Base-by-base conservation (phyloP, 257 asterid species). In the Solanum acaule region DNA sequence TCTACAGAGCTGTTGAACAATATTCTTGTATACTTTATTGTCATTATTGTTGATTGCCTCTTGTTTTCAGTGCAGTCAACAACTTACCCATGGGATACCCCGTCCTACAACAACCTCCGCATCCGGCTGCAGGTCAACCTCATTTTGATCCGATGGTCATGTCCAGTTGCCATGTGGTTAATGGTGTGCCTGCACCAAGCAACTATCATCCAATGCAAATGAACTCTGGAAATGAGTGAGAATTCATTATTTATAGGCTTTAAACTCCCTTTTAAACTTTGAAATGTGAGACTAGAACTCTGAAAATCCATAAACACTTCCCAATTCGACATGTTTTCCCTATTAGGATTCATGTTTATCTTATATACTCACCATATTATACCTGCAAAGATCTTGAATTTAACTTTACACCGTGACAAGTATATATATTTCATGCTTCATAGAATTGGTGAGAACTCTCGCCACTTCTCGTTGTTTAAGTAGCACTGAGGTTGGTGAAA, bases 41-140 rank as follows among this genome's bases (percentile, higher is more conserved):
- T 89, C 91, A 84, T 81, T 91, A 75, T 88, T 94, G 89, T 91
- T 93, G 89, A 91, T 76, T 70, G 92, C 87, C 89, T 44, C 91
- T 90, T 93, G 89, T 91, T 92, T 89, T 92, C 94, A 90, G 94
- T 93, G 96, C 99, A 97, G 99, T 91, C 94, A 94, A 93, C 94
- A 97, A 93, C 92, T 93, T 97, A 89, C 98, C 98, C 25, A 93
- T 94, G 93, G 99, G 99, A 88, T 97, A 95, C 92, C 99, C 99
- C 52, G 92, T 95, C 90, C 90, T 95, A 77, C 98, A 89, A 34
- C 99, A 93, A 87, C 98, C 94, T 86, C 93, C 93, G 8, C 86
- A 93, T 88, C 92, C 95, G 6, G 94, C 94, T 83, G 87, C 97
- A 33, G 98, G 96, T 40, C 98, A 95, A 88, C 95, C 96, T 91